A percentile compares a stretch with the other conserved stretches of the same genome.
phyloP scores from a whole-genome alignment of 495 filamentous ascomycete species.

The Talaromyces proteolyticus region DNA sequence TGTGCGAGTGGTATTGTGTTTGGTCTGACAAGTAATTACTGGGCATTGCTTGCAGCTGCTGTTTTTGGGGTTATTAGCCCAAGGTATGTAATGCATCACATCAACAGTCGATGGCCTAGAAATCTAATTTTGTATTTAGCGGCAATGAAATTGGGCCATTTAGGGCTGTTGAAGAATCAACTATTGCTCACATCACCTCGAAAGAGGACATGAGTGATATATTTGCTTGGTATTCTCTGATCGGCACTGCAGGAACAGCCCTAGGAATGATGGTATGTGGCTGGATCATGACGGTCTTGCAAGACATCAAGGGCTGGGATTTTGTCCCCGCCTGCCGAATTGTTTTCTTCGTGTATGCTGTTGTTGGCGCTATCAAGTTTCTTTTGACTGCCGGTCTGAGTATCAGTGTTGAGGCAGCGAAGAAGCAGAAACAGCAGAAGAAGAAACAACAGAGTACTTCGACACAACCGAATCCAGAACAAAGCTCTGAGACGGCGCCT shows the following conservation, averaged over 20 bases:
- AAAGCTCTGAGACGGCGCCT: conserved; percentile 32
- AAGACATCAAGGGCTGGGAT: conserved; percentile 41
- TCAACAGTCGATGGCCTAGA: not conserved
- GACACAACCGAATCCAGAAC: not conserved
- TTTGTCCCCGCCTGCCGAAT: conserved; percentile 56
- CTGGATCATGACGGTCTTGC: conserved; percentile 52
- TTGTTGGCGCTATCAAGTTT: conserved; percentile 62
- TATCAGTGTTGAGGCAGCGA: conserved; percentile 50
- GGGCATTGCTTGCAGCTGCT: conserved; percentile 66
- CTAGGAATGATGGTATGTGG: conserved; percentile 62
- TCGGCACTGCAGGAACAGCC: conserved; percentile 59
- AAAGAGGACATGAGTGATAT: conserved; percentile 60
- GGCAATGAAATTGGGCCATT: conserved; percentile 80
- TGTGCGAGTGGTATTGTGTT: conserved; percentile 61
- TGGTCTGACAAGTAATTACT: conserved; percentile 62
- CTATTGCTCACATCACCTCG: conserved; percentile 65
- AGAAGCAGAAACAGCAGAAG: conserved; percentile 14
- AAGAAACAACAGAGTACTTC: conserved; percentile 8
- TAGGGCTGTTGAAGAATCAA: conserved; percentile 79
- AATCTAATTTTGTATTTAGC: conserved; percentile 27
- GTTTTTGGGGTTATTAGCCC: conserved; percentile 80
- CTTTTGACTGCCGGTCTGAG: conserved; percentile 54
- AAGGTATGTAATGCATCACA: conserved; percentile 32
- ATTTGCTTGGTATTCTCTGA: conserved; percentile 75
- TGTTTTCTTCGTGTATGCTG: conserved; percentile 66